Base-by-base conservation (phyloP, 129 eudicot genomes). In the Escallonia rubra region DNA sequence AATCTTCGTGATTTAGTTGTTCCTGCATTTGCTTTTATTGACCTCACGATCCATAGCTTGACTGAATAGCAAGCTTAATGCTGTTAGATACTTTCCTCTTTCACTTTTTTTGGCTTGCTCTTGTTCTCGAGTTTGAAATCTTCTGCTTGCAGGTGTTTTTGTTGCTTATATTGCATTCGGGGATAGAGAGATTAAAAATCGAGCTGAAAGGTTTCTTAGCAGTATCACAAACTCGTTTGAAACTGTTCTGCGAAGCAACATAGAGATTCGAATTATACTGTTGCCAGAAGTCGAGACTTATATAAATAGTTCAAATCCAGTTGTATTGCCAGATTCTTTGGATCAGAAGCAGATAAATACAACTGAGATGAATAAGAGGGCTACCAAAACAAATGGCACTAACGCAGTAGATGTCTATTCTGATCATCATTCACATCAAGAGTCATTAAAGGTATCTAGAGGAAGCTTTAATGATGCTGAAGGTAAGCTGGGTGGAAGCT, bases 181-280 rank as follows among this genome's bases (percentile, higher is more conserved):
- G 15, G 81, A 93, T 63, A 76, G 65, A 56, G 83, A 85, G 16
- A 81, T 89, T 46, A 93, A 89, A 81, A 70, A 69, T 73, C 77
- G 96, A 81, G 99, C 88, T 39, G 96, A 93, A 74, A 79, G 93
- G 73, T 93, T 89, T 69, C 87, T 86, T 16, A 93, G 88, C 83
- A 93, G 96, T 70, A 89, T 93, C 80, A 89, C 95, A 41, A 86
- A 86, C 85, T 84, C 99, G 8, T 82, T 93, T 68, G 99, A 93
- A 71, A 82, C 65, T 66, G 85, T 87, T 69, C 72, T 93, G 6
- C 85, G 71, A 42, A 84, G 82, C 78, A 93, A 80, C 73, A 80
- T 81, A 69, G 93, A 89, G 77, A 95, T 93, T 5, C 82, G 85
- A 78, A 79, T 89, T 49, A 66, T 82, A 59, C 75, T 82, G 60